phyloP scores from a whole-genome alignment of 345 rosid genomes.

The Garcia nutans region DNA sequence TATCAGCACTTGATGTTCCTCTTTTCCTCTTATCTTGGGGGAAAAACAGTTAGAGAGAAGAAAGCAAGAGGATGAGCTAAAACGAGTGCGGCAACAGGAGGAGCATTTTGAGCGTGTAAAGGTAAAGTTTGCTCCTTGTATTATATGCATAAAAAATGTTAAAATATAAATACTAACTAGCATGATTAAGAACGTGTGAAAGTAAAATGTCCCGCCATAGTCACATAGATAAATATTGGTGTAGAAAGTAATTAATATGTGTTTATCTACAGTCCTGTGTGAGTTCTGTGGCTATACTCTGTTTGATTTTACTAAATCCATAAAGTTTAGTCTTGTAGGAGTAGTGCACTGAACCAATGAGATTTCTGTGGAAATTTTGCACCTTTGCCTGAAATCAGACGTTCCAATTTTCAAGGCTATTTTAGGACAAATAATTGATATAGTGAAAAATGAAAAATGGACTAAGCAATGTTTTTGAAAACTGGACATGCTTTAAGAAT shows the following conservation, averaged over 20 bases:
- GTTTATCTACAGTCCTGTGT: background rate
- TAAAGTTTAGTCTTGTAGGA: background rate
- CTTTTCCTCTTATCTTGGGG: background rate
- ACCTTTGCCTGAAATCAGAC: background rate
- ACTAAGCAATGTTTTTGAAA: background rate
- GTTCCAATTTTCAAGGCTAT: background rate
- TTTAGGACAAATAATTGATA: background rate
- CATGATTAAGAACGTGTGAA: background rate
- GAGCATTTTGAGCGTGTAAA: slow-evolving; percentile 82
- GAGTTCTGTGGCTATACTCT: background rate
- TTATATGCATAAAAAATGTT: background rate
- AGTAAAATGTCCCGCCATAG: background rate
- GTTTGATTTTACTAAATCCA: background rate
- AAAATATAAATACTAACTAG: background rate
- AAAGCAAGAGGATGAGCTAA: slow-evolving; percentile 88
- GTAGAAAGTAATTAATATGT: background rate
- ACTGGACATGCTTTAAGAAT: slow-evolving; percentile 1
- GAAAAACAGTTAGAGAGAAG: slow-evolving; percentile 78
- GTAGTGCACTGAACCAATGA: background rate
- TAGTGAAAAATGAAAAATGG: background rate
- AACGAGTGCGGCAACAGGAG: slow-evolving; percentile 83
- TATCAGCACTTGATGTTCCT: background rate
- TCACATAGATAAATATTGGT: background rate
- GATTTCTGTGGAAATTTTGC: background rate
- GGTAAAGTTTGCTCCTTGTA: slow-evolving; percentile 38